phyloP scores from a whole-genome alignment of 2,329 filamentous ascomycete species.

The Thermoascus crustaceus region DNA sequence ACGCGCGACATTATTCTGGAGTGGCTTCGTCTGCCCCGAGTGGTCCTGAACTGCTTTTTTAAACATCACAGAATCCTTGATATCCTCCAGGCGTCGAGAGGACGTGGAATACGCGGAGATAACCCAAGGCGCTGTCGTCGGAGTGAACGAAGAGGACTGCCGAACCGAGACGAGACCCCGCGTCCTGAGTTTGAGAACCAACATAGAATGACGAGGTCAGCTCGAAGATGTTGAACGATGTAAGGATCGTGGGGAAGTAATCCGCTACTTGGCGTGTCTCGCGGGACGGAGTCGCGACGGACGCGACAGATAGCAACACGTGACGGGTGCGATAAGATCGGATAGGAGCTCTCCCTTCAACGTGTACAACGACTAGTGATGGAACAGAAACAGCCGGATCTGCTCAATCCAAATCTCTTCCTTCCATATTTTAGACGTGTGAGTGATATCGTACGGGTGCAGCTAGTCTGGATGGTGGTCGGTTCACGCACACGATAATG shows the following conservation, averaged over 20 bases:
- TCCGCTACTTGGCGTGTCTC: too few relatives aligned
- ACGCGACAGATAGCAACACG: background rate
- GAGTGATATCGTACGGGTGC: too few relatives aligned
- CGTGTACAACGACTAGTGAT: too few relatives aligned
- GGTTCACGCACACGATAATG: too few relatives aligned
- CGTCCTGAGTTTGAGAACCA: slow-evolving; percentile 13
- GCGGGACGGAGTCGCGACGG: background rate
- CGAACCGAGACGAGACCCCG: slow-evolving; percentile 15
- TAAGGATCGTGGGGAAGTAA: too few relatives aligned
- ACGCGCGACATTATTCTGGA: slow-evolving; percentile 24
- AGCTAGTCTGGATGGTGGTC: too few relatives aligned
- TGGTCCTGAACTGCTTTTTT: slow-evolving; percentile 34
- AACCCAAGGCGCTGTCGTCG: slow-evolving; percentile 12
- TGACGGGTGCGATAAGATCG: slow-evolving; percentile 1
- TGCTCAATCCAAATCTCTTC: too few relatives aligned
- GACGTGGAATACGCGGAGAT: slow-evolving; percentile 20
- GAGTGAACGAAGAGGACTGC: slow-evolving; percentile 15
- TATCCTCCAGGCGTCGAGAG: slow-evolving; percentile 10
- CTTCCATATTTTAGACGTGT: too few relatives aligned
- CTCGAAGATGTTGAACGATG: too few relatives aligned
- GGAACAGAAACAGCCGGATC: too few relatives aligned
- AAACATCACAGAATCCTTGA: slow-evolving; percentile 26
- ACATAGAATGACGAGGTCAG: slow-evolving; percentile 20
- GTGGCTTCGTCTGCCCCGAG: slow-evolving; percentile 22
- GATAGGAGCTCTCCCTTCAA: background rate